Percentiles rank a stretch among this genome's conserved stretches.
phyloP scores from a whole-genome alignment of 2,329 filamentous ascomycete species.

The Xylaria sp. region DNA sequence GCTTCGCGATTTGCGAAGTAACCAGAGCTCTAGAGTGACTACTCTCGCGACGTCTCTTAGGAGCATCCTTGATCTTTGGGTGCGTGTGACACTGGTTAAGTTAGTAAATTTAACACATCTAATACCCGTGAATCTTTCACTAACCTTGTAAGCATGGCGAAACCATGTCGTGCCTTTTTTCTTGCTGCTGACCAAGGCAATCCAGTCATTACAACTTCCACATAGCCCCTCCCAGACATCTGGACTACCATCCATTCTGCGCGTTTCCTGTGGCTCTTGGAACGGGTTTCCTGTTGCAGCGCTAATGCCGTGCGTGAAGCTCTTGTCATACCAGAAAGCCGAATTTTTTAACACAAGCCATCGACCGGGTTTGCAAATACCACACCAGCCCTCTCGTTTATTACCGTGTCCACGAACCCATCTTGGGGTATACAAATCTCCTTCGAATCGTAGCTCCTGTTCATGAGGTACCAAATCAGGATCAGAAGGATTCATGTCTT shows the following conservation, averaged over 20 bases:
- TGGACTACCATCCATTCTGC: slow-evolving; percentile 81
- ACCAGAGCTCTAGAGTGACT: slow-evolving; percentile 60
- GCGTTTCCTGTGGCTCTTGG: slow-evolving; percentile 78
- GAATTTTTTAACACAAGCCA: slow-evolving; percentile 93
- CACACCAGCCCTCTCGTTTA: slow-evolving; percentile 90
- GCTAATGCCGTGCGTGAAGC: slow-evolving; percentile 87
- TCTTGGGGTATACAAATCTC: slow-evolving; percentile 83
- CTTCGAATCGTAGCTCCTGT: slow-evolving; percentile 81
- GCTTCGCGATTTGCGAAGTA: slow-evolving; percentile 58
- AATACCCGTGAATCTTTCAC: background rate
- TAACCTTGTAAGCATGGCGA: slow-evolving; percentile 86
- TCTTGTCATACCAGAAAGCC: slow-evolving; percentile 94
- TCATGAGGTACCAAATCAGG: slow-evolving; percentile 81
- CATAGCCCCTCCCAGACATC: slow-evolving; percentile 86
- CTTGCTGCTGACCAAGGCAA: slow-evolving; percentile 83
- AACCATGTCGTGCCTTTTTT: slow-evolving; percentile 96
- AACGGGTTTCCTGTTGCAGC: slow-evolving; percentile 83
- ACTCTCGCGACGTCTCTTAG: slow-evolving; percentile 74
- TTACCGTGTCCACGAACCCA: slow-evolving; percentile 89
- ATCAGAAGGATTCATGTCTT: slow-evolving; percentile 84
- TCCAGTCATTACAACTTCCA: slow-evolving; percentile 82
- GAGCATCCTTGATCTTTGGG: slow-evolving; percentile 76
- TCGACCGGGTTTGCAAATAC: slow-evolving; percentile 84
- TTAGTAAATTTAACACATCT: slow-evolving; percentile 36
- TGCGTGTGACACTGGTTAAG: slow-evolving; percentile 73